Percentiles rank a stretch among this genome's conserved stretches.
These are phyloP conservation scores for Colletotrichum sojae DNA, from an alignment of 2,329 filamentous ascomycete species.

Conservation along the genomic window DNA sequence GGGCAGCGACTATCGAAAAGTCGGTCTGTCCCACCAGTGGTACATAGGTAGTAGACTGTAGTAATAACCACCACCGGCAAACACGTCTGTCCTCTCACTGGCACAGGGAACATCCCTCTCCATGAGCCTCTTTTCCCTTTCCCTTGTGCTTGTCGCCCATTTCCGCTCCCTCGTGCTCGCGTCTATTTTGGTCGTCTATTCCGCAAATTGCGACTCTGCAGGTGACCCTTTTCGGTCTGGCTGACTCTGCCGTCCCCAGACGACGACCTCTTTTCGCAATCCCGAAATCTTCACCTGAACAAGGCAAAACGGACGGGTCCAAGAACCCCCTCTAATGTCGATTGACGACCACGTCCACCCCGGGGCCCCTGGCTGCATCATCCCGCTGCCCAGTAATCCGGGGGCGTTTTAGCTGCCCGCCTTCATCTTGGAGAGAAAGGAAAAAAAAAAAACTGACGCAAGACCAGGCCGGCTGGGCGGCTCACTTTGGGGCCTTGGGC, in stretches of 20 bases:
- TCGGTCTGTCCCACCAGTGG: conserved; percentile 25
- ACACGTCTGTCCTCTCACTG: neutral
- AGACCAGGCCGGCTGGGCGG: neutral
- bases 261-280: neutral
- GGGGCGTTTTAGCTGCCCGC: conserved; percentile 31
- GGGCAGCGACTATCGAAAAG: conserved; percentile 7
- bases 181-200: conserved; percentile 34
- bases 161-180: conserved; percentile 17
- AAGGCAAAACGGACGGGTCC: conserved; percentile 21
- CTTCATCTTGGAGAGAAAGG: conserved; percentile 11
- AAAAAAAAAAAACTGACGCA: neutral
- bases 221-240: conserved; percentile 17
- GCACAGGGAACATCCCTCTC: conserved; percentile 33
- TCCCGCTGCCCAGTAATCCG: conserved; percentile 24
- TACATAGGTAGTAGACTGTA: no score
- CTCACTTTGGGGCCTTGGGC: neutral
- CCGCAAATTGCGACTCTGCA: conserved; percentile 34
- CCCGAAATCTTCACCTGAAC: conserved; percentile 28
- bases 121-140: neutral
- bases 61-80: neutral
- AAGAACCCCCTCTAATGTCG: conserved; percentile 38
- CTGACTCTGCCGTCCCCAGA: neutral
- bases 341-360: conserved; percentile 18
- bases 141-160: neutral
- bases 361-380: neutral